Base-by-base conservation (phyloP, 23 red algal species). In the Gracilariopsis chorda region DNA sequence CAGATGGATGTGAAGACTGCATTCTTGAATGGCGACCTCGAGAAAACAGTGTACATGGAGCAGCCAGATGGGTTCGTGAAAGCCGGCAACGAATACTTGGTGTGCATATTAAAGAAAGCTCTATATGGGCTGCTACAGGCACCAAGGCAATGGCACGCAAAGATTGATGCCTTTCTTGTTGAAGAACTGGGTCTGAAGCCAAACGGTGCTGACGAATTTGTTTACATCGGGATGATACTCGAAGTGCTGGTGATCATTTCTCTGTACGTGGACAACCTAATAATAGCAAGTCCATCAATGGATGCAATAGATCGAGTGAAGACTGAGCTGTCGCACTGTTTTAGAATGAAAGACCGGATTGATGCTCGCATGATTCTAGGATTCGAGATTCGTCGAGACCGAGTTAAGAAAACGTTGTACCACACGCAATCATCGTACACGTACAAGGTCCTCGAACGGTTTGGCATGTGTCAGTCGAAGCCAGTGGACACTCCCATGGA, bases 41-140 rank as follows among this genome's bases (percentile, higher is more conserved):
- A 83, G n/a, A 43, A 65, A 43, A 56, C 52, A n/a, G 58, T 83
- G 79, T 83, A 83, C 79, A 83, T 83, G 79, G 52, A 63, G 51
- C 79, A 83, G 8, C 79, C 79, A 44, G 24, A 42, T 24, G 55
- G 55, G 7, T 83, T 44, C 51, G 33, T 35, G 7, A 1, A 83
- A 32, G 12, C 4, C 21, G 53, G 51, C 5, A 48, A 27, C 3
- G 52, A 61, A 19, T n/a, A 83, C 23, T 24, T 83, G 52, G 79
- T 65, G 34, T 83, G 79, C 37, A 29, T 29, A 64, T 65, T 83
- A 13, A 65, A 44, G 79, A 83, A 83, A 65, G 36, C 32, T 3
- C 35, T 83, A 29, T 83, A 83, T 10, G 52, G 79, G 7, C 32
- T 47, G 30, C 30, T 35, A 30, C 32, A 44, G 39, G 58, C 55